Evolutionary conservation across 2,329 filamentous ascomycete genomes (phyloP).

Genomic region (Botryotinia convoluta): DNA sequence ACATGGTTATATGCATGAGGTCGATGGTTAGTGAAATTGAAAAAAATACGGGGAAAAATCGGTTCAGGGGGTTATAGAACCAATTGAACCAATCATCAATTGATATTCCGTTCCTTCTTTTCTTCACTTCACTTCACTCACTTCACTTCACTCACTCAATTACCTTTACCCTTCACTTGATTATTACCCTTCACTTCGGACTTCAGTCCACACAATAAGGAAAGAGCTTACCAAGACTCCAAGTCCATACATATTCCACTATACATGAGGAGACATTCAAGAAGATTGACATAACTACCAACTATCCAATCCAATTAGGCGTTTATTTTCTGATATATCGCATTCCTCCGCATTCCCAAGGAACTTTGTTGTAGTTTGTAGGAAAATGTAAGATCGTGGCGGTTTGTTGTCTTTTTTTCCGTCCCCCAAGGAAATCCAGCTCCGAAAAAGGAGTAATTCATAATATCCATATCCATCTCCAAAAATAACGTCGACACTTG

Average conservation of each 20-base stretch:
- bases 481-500: neutral
- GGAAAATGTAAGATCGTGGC: constrained; percentile 8
- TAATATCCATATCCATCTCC: neutral
- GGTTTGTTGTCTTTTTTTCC: neutral
- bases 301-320: neutral
- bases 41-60: neutral
- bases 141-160: neutral
- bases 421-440: neutral
- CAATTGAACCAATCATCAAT: neutral
- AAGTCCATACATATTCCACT: neutral
- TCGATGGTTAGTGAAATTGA: neutral
- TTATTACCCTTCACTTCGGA: neutral
- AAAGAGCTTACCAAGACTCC: neutral
- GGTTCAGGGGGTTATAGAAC: neutral
- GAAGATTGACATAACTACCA: neutral
- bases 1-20: neutral
- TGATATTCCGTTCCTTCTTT: neutral
- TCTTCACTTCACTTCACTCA: neutral
- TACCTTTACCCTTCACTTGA: neutral
- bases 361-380: neutral
- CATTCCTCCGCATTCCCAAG: neutral
- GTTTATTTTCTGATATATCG: neutral
- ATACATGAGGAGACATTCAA: neutral
- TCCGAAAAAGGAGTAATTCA: neutral
- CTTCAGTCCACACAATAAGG: neutral